Percentiles rank a stretch among this genome's conserved stretches.
These are phyloP conservation scores for Annona squamosa DNA, from an alignment of 164 flowering plant species.

Conservation along the genomic window DNA sequence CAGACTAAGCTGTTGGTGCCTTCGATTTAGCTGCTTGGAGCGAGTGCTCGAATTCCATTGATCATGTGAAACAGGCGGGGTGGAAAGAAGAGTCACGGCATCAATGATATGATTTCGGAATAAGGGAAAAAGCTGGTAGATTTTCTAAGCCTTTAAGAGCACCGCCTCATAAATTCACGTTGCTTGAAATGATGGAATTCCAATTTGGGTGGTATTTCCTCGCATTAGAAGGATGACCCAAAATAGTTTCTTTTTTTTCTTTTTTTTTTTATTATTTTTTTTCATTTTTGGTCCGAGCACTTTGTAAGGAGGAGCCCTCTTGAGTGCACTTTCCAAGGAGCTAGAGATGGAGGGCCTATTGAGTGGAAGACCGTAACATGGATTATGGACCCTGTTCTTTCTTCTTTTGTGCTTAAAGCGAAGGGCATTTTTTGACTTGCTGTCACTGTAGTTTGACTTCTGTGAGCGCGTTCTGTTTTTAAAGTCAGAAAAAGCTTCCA, in stretches of 20 bases:
- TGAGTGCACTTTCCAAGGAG: not conserved
- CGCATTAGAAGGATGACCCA: not conserved
- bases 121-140: not conserved
- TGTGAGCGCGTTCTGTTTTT: not conserved
- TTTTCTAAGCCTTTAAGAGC: not conserved
- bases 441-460: not conserved
- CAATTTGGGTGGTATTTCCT: not conserved
- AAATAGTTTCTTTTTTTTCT: not conserved
- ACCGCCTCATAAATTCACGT: not conserved
- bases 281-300: not conserved
- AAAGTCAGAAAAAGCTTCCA: not conserved
- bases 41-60: not conserved
- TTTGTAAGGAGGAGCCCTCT: not conserved
- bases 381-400: not conserved
- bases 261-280: too few relatives aligned
- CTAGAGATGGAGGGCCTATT: not conserved
- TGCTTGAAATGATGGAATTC: not conserved
- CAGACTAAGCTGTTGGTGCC: not conserved
- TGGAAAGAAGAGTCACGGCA: not conserved
- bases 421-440: not conserved
- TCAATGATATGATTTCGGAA: not conserved
- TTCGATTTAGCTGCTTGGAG: not conserved
- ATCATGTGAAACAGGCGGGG: too few relatives aligned
- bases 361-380: not conserved
- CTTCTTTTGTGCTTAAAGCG: not conserved